Percentiles rank a stretch among this genome's conserved stretches.
phyloP scores from a whole-genome alignment of 257 asterid genomes.

The Forsythia viridissima region DNA sequence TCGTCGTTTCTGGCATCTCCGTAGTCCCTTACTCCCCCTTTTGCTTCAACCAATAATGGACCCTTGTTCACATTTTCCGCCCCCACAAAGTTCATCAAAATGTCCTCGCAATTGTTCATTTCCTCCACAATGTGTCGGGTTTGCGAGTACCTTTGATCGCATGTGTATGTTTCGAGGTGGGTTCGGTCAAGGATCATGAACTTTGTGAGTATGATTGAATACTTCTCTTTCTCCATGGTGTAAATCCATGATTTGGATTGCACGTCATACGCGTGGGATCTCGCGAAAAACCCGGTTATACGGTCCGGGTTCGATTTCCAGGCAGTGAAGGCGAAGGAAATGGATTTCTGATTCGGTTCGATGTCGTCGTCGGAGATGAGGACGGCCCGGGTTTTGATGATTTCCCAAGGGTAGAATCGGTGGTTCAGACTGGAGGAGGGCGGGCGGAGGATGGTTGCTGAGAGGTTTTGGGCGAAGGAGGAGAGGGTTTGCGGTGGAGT shows the following conservation, averaged over 20 bases:
- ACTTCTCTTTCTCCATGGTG: constrained; percentile 65
- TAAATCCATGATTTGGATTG: constrained; percentile 65
- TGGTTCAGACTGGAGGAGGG: constrained; percentile 73
- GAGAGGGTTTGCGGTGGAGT: constrained; percentile 55
- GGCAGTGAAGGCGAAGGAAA: constrained; percentile 63
- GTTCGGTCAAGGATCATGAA: constrained; percentile 57
- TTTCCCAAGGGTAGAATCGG: constrained; percentile 66
- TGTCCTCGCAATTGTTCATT: constrained; percentile 80
- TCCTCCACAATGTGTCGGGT: constrained; percentile 5
- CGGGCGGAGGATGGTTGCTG: constrained; percentile 57
- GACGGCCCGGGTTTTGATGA: constrained; percentile 60
- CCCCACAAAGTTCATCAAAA: constrained; percentile 78
- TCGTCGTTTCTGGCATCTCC: constrained; percentile 92
- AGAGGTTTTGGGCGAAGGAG: constrained; percentile 54
- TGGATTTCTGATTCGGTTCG: constrained; percentile 50
- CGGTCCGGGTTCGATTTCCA: constrained; percentile 75
- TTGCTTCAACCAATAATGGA: constrained; percentile 64
- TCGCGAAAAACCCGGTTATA: constrained; percentile 70
- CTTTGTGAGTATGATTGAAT: constrained; percentile 79
- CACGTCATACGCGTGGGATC: constrained; percentile 83
- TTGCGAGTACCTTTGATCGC: constrained; percentile 36
- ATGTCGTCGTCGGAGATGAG: constrained; percentile 93
- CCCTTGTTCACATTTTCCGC: constrained; percentile 57
- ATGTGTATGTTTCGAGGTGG: constrained; percentile 61
- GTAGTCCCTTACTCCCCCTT: constrained; percentile 69